Evolutionary conservation across 352 stramenopile species (phyloP).

Genomic region (Phytophthora palmivora): DNA sequence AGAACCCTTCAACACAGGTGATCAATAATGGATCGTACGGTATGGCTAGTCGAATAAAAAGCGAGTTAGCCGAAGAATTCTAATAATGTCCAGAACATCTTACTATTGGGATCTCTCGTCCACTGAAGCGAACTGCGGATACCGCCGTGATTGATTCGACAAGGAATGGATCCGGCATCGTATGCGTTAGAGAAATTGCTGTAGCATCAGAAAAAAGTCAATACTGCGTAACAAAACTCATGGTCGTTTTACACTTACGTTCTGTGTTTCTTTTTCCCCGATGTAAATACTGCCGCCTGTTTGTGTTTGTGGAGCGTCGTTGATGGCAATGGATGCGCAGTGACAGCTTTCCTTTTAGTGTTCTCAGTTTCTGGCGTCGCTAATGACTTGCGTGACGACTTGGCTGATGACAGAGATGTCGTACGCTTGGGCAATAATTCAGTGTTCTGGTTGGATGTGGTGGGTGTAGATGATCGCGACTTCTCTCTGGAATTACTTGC

Average conservation of each 20-base stretch:
- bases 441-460: conserved; percentile 17
- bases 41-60: conserved; percentile 35
- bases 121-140: conserved; percentile 81
- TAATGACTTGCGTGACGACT: conserved; percentile 11
- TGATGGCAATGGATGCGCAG: conserved; percentile 55
- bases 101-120: conserved; percentile 69
- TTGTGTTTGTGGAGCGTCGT: conserved; percentile 75
- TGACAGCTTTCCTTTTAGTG: conserved; percentile 23
- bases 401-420: conserved; percentile 13
- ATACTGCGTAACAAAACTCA: neutral
- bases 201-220: conserved; percentile 6
- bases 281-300: conserved; percentile 70
- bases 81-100: conserved; percentile 11
- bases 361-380: conserved; percentile 9
- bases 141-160: conserved; percentile 80
- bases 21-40: conserved; percentile 76
- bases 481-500: conserved; percentile 23
- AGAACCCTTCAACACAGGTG: conserved; percentile 74
- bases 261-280: conserved; percentile 79
- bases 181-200: conserved; percentile 80
- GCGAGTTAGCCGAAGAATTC: neutral
- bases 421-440: conserved; percentile 16
- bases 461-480: conserved; percentile 12
- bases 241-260: conserved; percentile 46
- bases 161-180: conserved; percentile 73